Evolutionary conservation across 352 stramenopile genomes (phyloP).

Genomic region (Phytopythium kandeliae): DNA sequence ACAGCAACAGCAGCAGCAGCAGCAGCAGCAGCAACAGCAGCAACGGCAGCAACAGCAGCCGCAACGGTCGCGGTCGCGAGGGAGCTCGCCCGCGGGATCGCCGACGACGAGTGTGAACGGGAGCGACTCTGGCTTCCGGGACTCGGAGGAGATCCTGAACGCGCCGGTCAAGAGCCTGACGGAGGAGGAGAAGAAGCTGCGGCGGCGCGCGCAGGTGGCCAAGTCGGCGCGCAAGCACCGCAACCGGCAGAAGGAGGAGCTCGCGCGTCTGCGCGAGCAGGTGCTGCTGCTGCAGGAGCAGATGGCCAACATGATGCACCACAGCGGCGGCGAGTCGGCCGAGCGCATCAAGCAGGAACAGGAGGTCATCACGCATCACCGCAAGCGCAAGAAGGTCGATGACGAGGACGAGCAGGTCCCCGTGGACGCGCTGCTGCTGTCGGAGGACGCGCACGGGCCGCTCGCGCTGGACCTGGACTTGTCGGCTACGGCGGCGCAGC

Average conservation of each 20-base stretch:
- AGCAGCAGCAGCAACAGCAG: slow-evolving; percentile 11
- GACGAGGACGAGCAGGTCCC: background rate
- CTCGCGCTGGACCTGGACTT: background rate
- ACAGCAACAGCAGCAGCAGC: slow-evolving; percentile 3
- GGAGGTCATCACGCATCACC: slow-evolving; percentile 55
- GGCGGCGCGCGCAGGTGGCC: slow-evolving; percentile 68
- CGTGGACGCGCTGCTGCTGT: slow-evolving; percentile 13
- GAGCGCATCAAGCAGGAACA: slow-evolving; percentile 44
- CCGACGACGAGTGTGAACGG: slow-evolving; percentile 35
- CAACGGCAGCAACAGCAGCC: slow-evolving; percentile 9
- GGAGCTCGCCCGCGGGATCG: slow-evolving; percentile 34
- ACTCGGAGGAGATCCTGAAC: slow-evolving; percentile 79
- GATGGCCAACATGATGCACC: slow-evolving; percentile 64
- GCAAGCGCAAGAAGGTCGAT: slow-evolving; percentile 60
- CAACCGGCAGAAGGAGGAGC: slow-evolving; percentile 78
- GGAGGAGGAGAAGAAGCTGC: slow-evolving; percentile 81
- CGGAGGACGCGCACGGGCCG: slow-evolving; percentile 20
- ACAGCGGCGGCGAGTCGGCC: slow-evolving; percentile 25
- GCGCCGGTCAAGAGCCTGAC: slow-evolving; percentile 76
- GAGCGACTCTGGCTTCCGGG: slow-evolving; percentile 27
- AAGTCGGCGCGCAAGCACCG: slow-evolving; percentile 81
- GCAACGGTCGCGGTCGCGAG: slow-evolving; percentile 16
- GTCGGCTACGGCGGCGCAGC: slow-evolving; percentile 12
- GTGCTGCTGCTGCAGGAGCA: slow-evolving; percentile 74
- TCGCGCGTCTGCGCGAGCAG: slow-evolving; percentile 61